These are phyloP conservation scores for Didymellaceae sp. DNA, from an alignment of 2,329 filamentous ascomycete genomes.

Conservation along the genomic window DNA sequence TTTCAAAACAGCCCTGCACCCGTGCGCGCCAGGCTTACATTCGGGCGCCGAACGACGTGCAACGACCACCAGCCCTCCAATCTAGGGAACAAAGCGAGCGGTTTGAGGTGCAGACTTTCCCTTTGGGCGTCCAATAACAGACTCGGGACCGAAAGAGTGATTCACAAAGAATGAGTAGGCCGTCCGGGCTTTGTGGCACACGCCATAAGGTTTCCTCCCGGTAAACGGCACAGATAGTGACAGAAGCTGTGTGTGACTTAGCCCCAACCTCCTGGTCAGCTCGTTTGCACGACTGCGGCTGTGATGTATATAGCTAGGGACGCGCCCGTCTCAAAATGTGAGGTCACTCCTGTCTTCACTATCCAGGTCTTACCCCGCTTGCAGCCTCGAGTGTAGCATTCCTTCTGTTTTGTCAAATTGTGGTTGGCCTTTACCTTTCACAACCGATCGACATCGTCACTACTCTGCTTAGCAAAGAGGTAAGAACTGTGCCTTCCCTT, in stretches of 20 bases:
- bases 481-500: slow-evolving; percentile 13
- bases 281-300: slow-evolving; percentile 5
- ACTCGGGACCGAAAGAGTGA: slow-evolving; percentile 5
- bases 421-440: slow-evolving; percentile 5
- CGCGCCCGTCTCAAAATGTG: slow-evolving; percentile 2
- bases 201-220: slow-evolving; percentile 12
- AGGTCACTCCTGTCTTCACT: slow-evolving; percentile 4
- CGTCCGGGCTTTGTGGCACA: slow-evolving; percentile 11
- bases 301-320: slow-evolving; percentile 14
- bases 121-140: slow-evolving; percentile 8
- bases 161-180: slow-evolving; percentile 7
- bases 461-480: slow-evolving; percentile 5
- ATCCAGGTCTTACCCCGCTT: slow-evolving; percentile 2
- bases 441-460: slow-evolving; percentile 5
- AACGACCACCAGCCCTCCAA: slow-evolving; percentile 12
- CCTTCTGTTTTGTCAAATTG: slow-evolving; percentile 3
- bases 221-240: slow-evolving; percentile 7
- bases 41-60: slow-evolving; percentile 20
- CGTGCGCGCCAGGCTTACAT: slow-evolving; percentile 17
- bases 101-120: slow-evolving; percentile 10
- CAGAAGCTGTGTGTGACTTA: slow-evolving; percentile 11
- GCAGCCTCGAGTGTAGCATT: slow-evolving; percentile 6
- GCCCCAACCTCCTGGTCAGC: slow-evolving; percentile 14
- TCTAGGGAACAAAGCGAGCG: slow-evolving; percentile 14
- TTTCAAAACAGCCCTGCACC: slow-evolving; percentile 30